Conservation (phyloP, 2,329 filamentous ascomycete species). For the Paecilomyces variotii region DNA sequence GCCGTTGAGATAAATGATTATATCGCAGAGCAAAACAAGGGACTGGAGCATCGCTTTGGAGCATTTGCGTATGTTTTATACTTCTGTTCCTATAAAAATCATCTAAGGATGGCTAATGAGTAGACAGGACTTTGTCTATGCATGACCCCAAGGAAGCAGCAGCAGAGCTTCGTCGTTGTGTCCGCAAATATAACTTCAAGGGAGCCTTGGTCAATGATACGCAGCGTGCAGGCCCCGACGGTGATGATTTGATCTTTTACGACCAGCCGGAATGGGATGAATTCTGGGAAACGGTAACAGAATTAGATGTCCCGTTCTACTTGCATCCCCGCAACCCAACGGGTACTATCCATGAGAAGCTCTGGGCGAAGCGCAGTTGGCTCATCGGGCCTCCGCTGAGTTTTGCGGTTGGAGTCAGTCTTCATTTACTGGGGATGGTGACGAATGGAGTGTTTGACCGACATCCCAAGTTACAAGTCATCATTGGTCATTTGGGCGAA, state of each 20-base stretch:
- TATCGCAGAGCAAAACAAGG: slow-evolving; percentile 36
- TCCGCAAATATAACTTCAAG: slow-evolving; percentile 53
- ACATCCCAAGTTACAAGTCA: slow-evolving; percentile 39
- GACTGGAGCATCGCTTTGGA: slow-evolving; percentile 35
- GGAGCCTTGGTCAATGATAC: slow-evolving; percentile 56
- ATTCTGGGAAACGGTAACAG: slow-evolving; percentile 52
- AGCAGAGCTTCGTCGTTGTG: slow-evolving; percentile 37
- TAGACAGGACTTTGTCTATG: slow-evolving; percentile 28
- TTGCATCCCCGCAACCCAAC: slow-evolving; percentile 55
- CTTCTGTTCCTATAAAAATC: background rate
- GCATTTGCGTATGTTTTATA: slow-evolving; percentile 31
- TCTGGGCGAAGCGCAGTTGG: slow-evolving; percentile 53
- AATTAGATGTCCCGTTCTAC: slow-evolving; percentile 58
- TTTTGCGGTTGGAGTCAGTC: slow-evolving; percentile 52
- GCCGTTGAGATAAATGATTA: slow-evolving; percentile 43
- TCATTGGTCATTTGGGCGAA: slow-evolving; percentile 43
- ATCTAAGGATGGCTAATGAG: background rate
- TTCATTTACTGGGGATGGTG: slow-evolving; percentile 49
- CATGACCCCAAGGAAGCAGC: slow-evolving; percentile 34
- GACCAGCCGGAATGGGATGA: slow-evolving; percentile 50
- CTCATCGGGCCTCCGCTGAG: slow-evolving; percentile 52
- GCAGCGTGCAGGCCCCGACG: slow-evolving; percentile 50
- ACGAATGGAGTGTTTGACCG: slow-evolving; percentile 45
- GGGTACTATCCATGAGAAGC: slow-evolving; percentile 48
- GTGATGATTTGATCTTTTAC: slow-evolving; percentile 57